Base-by-base conservation (phyloP, 2,329 filamentous ascomycete species). In the Tympanopsis confertula region DNA sequence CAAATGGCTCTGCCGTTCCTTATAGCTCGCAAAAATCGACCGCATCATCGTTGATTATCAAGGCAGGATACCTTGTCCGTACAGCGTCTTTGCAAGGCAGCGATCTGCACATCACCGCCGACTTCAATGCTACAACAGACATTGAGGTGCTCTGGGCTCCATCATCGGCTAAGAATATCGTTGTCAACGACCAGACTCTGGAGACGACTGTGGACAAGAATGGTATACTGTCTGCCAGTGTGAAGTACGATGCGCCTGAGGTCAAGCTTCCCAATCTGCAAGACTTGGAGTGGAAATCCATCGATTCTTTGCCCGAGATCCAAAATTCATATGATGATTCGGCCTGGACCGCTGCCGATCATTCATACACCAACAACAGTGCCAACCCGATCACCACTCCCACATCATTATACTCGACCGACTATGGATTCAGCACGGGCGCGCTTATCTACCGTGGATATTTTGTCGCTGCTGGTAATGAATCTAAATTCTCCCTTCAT, bases 361-460 rank as follows among this genome's bases (percentile, higher is more conserved):
- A 74, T 4, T 63, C 58, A 2, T 65, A 63, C 2, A 78, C 75
- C 1, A 71, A 72, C 50, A 86, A 86, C 53, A 73, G 70, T 0
- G 59, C 65, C 14, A 49, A 57, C 17, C 58, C 67, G 2, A 58
- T 80, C 2, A 68, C 62, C 1, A 87, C 83, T 0, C 76, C 81
- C 0, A 76, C 71, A 0, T 78, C 74, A 0, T 68, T 88, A 0
- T 85, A 81, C 48, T 68, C 67, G 1, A 72, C 72, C 13, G 83
- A 88, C 54, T 88, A 88, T 49, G 82, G 82, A 18, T 88, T 77
- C 56, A 67, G 84, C 52, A 68, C 75, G 0, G 82, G 83, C 3
- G 72, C 71, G 1, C 63, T 87, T 0, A 47, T 88, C 35, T 88
- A 74, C 61, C 72, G 82, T 2, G 83, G 82, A 0, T 66, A 75